Evolutionary conservation across 2,329 filamentous ascomycete genomes (phyloP), one percentile per base, ranked within the genome.

Genomic region (Raffaelea albimanens): DNA sequence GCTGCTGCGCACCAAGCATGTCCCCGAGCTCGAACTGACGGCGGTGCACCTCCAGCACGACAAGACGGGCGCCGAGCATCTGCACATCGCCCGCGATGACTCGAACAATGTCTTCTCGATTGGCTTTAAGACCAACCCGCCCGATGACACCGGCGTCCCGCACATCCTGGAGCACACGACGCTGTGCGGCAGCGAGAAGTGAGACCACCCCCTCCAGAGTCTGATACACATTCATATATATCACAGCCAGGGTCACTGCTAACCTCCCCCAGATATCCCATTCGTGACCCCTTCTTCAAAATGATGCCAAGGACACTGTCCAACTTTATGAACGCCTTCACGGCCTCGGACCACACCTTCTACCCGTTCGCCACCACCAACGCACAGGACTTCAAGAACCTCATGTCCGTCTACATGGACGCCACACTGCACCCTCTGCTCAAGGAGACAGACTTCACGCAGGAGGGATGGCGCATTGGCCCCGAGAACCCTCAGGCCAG

Each of bases 251-350:
- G 25, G 9, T 5, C 40, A 13, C 1, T 9, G 14, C 16, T 19
- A n/a, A 34, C 34, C 25, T 29, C 19, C 16, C n/a, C 49, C 61
- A 91, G 87, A 64, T 95, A 90, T 62, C 93, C 93, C n/a, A 91
- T 98, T 50, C 87, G 93, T 52, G 93, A 98, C 61, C 93, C 93
- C 0, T 98, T 98, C 73, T 98, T 98, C 75, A 98, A 97, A 76
- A 98, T 98, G 93, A 78, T 98, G 22, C 93, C 93, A 20, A 82
- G 93, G 57, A 96, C 93, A 5, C 76, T 98, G n/a, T 96, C 93
- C 54, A 98, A 97, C 67, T 98, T 96, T 62, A 98, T 98, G 93
- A 98, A 98, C 65, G 93, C 93, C 52, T 95, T 97, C 63, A 98
- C 93, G 39, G 89, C 90, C 22, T 85, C 89, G 20, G 91, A 97